Evolutionary conservation across 1,284 basidiomycete genomes (phyloP), one percentile per base, ranked within the genome.

Genomic region (Cutaneotrichosporon cyanovorans): DNA sequence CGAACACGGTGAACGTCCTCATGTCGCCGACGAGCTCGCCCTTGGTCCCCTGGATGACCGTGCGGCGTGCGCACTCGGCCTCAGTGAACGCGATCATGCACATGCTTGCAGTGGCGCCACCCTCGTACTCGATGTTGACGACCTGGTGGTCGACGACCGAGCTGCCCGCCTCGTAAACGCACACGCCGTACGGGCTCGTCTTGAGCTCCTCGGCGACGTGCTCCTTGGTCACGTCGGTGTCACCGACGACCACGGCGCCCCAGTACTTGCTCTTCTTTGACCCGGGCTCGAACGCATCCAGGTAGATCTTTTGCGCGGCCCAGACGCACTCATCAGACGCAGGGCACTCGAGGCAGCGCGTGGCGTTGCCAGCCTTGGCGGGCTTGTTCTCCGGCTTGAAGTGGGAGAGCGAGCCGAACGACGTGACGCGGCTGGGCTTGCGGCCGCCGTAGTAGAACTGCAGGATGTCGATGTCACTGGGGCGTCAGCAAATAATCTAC

Each of bases 1-100:
- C 80, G 25, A 79, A 83, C n/a, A 85, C 79, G 18, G 80, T 61
- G 61, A 85, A 87, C 2, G 73, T 76, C 16, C 55, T 69, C 85
- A 87, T 87, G 67, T 90, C 79, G 16, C 87, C 87, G 18, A 88
- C 75, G 49, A 90, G 81, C 69, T 90, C 87, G 14, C 86, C 86
- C 50, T 84, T 77, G 2, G 81, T 81, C 57, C 87, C 87, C 65
- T 88, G 85, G 61, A 88, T 73, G 20, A 84, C 77, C 2, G 83
- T 83, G 61, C 84, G 80, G 22, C 86, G 81, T 22, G 82, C 76
- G 64, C 86, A 87, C 44, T 87, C 78, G 35, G 78, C 72, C 33
- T 65, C 60, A 18, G 63, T 60, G 51, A 68, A 64, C 20, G 62
- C 62, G 43, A 47, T 77, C 85, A 89, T 87, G 16, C 85, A 87